Conservation (phyloP, 257 asterid species). For the Solanum appendiculatum region DNA sequence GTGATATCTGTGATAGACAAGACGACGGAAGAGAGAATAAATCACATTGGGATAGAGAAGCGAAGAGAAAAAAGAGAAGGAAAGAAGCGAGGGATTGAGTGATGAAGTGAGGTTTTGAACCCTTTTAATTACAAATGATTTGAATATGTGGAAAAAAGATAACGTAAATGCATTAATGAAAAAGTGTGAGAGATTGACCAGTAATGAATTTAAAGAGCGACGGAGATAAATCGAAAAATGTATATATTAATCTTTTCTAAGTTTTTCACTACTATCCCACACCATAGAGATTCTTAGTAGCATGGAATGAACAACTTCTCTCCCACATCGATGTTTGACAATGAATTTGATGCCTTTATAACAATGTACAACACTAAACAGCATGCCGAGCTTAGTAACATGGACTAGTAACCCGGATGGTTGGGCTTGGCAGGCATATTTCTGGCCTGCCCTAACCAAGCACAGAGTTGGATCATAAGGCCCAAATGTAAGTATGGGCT, state of each 20-base stretch:
- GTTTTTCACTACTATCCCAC: no score
- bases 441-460: background rate
- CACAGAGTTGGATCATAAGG: background rate
- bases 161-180: no score
- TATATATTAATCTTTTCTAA: no score
- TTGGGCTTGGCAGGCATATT: background rate
- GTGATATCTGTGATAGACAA: background rate
- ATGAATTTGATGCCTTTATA: background rate
- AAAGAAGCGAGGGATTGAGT: background rate
- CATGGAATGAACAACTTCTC: background rate
- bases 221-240: no score
- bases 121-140: background rate
- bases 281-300: no score
- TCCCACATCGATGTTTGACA: background rate
- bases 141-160: no score
- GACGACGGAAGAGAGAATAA: no score
- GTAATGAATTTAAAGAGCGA: no score
- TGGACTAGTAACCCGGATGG: background rate
- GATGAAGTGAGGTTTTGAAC: background rate
- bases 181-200: background rate
- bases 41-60: background rate
- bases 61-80: background rate
- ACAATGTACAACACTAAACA: accelerated
- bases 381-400: background rate
- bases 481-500: background rate